These are phyloP conservation scores for Epichloe baconii DNA, from an alignment of 2,329 filamentous ascomycete species.

Conservation along the genomic window DNA sequence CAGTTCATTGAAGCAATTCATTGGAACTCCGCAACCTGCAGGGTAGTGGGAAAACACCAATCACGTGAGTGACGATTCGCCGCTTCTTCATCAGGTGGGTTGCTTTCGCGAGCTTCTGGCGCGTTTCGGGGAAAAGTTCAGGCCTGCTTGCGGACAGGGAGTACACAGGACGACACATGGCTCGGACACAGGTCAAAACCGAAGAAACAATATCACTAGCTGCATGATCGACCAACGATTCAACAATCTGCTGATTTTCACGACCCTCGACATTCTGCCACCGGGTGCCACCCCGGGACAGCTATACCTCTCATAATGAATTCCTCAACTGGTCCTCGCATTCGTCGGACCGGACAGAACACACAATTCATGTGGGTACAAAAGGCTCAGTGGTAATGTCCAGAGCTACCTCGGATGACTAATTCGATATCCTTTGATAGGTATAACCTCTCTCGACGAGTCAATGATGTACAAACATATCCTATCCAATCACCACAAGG, in stretches of 20 bases:
- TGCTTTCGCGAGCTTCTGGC: background rate
- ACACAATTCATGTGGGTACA: constrained; percentile 32
- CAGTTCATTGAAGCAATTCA: background rate
- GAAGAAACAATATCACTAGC: background rate
- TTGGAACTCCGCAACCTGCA: background rate
- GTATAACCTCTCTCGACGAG: constrained; percentile 44
- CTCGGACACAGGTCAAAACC: background rate
- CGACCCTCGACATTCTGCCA: background rate
- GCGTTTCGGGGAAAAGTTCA: background rate
- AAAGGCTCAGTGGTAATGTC: background rate
- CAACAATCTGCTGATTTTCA: background rate
- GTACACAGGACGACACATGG: background rate
- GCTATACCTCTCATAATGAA: constrained; percentile 16
- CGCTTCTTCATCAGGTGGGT: too few species aligned
- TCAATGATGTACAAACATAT: constrained; percentile 48
- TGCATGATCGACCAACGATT: background rate
- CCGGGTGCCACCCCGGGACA: constrained; percentile 5
- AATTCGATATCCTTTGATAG: constrained; percentile 21
- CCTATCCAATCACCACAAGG: constrained; percentile 50
- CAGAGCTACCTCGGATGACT: background rate
- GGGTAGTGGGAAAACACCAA: background rate
- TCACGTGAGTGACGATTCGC: background rate
- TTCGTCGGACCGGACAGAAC: constrained; percentile 35
- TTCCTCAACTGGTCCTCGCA: constrained; percentile 22
- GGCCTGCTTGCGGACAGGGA: background rate